phyloP scores from a whole-genome alignment of 2,329 filamentous ascomycete species.

The Diaporthe humulicola region DNA sequence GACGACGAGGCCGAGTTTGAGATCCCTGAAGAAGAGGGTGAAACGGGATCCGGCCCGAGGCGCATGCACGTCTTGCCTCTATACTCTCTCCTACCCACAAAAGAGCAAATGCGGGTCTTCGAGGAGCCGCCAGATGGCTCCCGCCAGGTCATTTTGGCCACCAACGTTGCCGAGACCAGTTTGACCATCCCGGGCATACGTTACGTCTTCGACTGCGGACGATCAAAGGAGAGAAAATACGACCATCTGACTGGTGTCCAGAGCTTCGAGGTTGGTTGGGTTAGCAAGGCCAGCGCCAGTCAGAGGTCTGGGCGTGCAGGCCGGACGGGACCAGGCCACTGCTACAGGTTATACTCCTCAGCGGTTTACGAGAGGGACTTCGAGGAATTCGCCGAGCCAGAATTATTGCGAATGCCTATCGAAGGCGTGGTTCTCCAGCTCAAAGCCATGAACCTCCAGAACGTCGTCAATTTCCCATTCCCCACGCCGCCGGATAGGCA shows the following conservation, averaged over 20 bases:
- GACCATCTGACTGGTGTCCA: constrained; percentile 92
- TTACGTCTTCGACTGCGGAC: constrained; percentile 95
- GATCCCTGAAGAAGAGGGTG: constrained; percentile 75
- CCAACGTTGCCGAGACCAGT: constrained; percentile 97
- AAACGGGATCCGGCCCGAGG: constrained; percentile 70
- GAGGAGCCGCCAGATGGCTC: constrained; percentile 85
- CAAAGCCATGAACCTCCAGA: constrained; percentile 92
- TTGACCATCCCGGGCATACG: constrained; percentile 95
- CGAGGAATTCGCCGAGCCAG: constrained; percentile 85
- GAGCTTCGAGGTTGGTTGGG: constrained; percentile 95
- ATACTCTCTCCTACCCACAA: constrained; percentile 91
- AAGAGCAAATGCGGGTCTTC: constrained; percentile 92
- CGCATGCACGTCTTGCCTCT: constrained; percentile 92
- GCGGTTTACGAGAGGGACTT: constrained; percentile 95
- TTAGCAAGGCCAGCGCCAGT: constrained; percentile 95
- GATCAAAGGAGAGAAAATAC: constrained; percentile 92
- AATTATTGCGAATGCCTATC: constrained; percentile 91
- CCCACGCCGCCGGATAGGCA: constrained; percentile 87
- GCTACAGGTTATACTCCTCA: constrained; percentile 93
- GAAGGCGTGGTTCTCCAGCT: constrained; percentile 94
- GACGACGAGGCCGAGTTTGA: constrained; percentile 75
- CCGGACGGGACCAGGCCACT: constrained; percentile 94
- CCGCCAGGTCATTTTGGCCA: constrained; percentile 89
- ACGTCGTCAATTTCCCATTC: constrained; percentile 95
- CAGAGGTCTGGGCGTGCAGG: constrained; percentile 95